Conservation (phyloP, 2,329 filamentous ascomycete species). For the Pseudocercospora cruenta region DNA sequence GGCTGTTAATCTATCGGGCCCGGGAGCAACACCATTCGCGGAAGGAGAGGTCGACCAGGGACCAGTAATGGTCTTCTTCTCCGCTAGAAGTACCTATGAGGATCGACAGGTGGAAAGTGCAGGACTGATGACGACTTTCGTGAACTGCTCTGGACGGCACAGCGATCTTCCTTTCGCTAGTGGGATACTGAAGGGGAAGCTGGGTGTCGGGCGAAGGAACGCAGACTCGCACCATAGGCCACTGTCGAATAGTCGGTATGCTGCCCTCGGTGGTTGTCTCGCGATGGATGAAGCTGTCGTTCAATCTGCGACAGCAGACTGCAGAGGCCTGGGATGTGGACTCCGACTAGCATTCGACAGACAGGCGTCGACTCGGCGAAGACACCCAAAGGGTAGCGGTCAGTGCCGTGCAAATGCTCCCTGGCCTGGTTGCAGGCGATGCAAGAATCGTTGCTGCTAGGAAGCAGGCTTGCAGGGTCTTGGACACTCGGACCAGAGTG, state of each 20-base stretch:
- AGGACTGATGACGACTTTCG: slow-evolving; percentile 3
- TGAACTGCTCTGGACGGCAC: background rate
- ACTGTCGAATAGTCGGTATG: background rate
- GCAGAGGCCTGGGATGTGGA: background rate
- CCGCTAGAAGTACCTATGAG: slow-evolving; percentile 21
- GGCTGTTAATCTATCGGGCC: slow-evolving; percentile 36
- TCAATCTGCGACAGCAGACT: slow-evolving; percentile 16
- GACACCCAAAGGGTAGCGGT: background rate
- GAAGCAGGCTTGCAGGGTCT: background rate
- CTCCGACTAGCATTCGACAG: background rate
- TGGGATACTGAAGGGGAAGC: background rate
- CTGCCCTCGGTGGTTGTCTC: background rate
- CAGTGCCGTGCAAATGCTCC: background rate
- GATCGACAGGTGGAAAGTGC: slow-evolving; percentile 25
- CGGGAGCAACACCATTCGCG: slow-evolving; percentile 32
- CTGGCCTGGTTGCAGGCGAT: background rate
- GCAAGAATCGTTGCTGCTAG: background rate
- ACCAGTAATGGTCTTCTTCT: slow-evolving; percentile 15
- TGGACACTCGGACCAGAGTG: slow-evolving; percentile 1
- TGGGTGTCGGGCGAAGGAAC: slow-evolving; percentile 1
- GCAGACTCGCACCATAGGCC: background rate
- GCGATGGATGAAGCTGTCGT: background rate
- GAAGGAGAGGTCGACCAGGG: slow-evolving; percentile 21
- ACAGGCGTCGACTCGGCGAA: background rate
- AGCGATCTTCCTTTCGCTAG: background rate